These are phyloP conservation scores for Stramenopiles sp. DNA, from an alignment of 352 stramenopile genomes.

Conservation along the genomic window DNA sequence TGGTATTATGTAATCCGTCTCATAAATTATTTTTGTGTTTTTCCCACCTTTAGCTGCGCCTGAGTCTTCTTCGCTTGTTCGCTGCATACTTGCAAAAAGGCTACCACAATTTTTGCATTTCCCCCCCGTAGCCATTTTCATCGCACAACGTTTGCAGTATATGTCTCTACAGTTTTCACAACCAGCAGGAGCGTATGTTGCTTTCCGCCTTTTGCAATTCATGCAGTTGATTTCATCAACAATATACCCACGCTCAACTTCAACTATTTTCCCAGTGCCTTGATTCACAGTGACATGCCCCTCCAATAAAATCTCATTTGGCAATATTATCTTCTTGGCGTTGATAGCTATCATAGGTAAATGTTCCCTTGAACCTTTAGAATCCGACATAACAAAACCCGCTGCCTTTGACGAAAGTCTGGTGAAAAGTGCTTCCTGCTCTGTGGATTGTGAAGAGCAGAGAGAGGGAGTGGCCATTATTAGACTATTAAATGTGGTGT, in stretches of 20 bases:
- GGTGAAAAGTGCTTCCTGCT: too few relatives aligned
- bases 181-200: not conserved
- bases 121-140: not conserved
- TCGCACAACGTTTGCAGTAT: not conserved
- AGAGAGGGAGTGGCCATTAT: too few relatives aligned
- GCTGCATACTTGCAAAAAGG: not conserved
- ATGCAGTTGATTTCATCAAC: not conserved
- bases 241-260: not conserved
- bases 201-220: not conserved
- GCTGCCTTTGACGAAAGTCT: too few relatives aligned
- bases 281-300: not conserved
- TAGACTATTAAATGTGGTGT: too few relatives aligned
- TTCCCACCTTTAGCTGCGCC: not conserved
- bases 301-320: not conserved
- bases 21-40: not conserved
- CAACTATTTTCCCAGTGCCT: not conserved
- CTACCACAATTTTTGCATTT: not conserved
- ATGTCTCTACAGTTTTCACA: not conserved
- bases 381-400: too few relatives aligned
- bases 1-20: not conserved
- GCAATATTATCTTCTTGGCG: not conserved
- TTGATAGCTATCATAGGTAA: not conserved
- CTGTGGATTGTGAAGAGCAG: too few relatives aligned
- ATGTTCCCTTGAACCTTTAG: too few relatives aligned
- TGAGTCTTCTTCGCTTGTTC: not conserved